These are phyloP conservation scores for Boechera divaricarpa DNA, from an alignment of 345 rosid genomes.

Conservation along the genomic window DNA sequence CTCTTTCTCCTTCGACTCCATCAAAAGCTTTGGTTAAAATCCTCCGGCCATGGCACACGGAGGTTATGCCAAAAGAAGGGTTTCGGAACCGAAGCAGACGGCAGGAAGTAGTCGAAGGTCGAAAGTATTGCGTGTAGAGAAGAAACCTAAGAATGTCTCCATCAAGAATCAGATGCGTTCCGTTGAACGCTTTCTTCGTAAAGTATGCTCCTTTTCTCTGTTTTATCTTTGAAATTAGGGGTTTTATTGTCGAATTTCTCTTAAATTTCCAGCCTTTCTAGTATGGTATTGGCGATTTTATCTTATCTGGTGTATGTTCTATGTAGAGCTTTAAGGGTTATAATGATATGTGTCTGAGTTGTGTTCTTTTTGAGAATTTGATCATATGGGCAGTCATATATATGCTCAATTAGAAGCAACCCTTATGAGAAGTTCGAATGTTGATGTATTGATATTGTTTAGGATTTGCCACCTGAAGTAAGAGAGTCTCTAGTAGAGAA, in stretches of 20 bases:
- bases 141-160: constrained; percentile 81
- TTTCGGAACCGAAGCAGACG: constrained; percentile 62
- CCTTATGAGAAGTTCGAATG: not conserved
- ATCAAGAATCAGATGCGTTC: constrained; percentile 96
- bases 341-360: constrained; percentile 1
- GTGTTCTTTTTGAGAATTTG: constrained; percentile 4
- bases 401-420: not conserved
- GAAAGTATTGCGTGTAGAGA: constrained; percentile 68
- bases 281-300: not conserved
- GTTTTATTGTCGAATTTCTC: not conserved
- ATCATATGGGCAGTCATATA: not conserved
- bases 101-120: constrained; percentile 69
- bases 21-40: not conserved
- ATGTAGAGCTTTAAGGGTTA: constrained; percentile 12
- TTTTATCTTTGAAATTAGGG: constrained; percentile 3
- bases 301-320: not conserved
- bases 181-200: constrained; percentile 93
- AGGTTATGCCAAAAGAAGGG: constrained; percentile 81
- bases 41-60: constrained; percentile 82
- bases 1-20: not conserved
- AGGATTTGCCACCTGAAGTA: constrained; percentile 79
- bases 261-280: not conserved
- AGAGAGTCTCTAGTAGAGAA: constrained; percentile 76
- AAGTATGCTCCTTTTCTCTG: constrained; percentile 52
- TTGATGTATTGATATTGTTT: constrained; percentile 13